Evolutionary conservation across 2,329 filamentous ascomycete genomes (phyloP), one percentile per base, ranked within the genome.

Genomic region (Cytospora leucostoma): DNA sequence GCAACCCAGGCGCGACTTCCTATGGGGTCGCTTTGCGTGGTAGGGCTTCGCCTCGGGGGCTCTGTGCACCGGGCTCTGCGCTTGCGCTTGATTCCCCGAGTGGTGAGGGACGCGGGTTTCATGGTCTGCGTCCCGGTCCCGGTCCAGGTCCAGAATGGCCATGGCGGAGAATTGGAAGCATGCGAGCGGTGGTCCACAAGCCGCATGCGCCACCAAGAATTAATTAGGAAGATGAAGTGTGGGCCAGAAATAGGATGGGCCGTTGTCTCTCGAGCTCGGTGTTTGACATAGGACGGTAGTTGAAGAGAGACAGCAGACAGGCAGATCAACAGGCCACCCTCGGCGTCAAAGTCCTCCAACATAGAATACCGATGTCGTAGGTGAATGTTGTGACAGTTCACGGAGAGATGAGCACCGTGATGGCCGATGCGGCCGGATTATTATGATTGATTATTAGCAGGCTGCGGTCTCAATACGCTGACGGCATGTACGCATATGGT

Each of bases 1-100:
- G 68, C 83, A 86, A 7, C 82, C 83, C 2, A 76, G 74, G 35
- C 83, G 75, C 1, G 82, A 84, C 71, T 86, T 86, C 67, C 76
- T 81, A 70, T 86, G 83, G 55, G 82, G 81, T 12, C 82, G 77
- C 70, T 85, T 86, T 56, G 77, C 66, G 61, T 79, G 74, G 58
- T 78, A 81, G 1, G 75, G 75, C 57, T 67, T 72, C 34, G 68
- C 66, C 32, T 64, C 64, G 11, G 64, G 57, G 52, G n/a, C 21
- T 32, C 21, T 37, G 34, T 33, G 47, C 27, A 40, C 32, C 49
- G n/a, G 61, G 61, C 19, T 56, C 52, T 12, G 33, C 44, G 49
- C 47, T 33, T 12, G 33, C 44, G 49, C 47, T 33, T 40, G 62
- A 21, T 34, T 34, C 32, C 50, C 12, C 13, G 56, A 13, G n/a